Conservation (phyloP, 2,329 filamentous ascomycete genomes). For the Colletotrichum gloeosporioides region DNA sequence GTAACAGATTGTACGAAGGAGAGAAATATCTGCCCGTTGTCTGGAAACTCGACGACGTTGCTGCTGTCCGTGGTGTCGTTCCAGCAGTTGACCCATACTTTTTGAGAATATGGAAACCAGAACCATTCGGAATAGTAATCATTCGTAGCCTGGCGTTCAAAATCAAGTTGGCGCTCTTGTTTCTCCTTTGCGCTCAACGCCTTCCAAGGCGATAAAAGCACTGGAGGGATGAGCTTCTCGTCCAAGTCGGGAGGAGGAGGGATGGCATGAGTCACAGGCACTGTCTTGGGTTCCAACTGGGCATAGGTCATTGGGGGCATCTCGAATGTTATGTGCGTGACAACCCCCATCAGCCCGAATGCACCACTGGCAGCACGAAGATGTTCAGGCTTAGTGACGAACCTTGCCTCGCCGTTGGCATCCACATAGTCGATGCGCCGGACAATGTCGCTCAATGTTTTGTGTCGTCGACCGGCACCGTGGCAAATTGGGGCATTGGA, state of each 20-base stretch:
- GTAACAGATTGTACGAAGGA: conserved; percentile 29
- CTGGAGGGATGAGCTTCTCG: conserved; percentile 38
- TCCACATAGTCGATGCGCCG: conserved; percentile 53
- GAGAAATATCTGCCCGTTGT: conserved; percentile 35
- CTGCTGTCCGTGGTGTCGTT: conserved; percentile 37
- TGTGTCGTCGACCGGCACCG: conserved; percentile 47
- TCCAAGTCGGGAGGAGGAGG: conserved; percentile 40
- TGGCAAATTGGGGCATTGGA: conserved; percentile 52
- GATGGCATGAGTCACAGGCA: conserved; percentile 45
- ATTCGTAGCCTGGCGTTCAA: conserved; percentile 40
- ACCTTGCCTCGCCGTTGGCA: conserved; percentile 44
- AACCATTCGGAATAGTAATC: conserved; percentile 56
- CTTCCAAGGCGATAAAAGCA: conserved; percentile 33
- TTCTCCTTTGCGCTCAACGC: conserved; percentile 35
- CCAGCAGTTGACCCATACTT: conserved; percentile 31
- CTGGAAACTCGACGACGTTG: conserved; percentile 41
- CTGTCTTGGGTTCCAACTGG: conserved; percentile 47
- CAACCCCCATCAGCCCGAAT: conserved; percentile 52
- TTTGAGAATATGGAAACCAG: conserved; percentile 52
- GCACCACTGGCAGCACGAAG: conserved; percentile 48
- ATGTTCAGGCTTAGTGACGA: conserved; percentile 40
- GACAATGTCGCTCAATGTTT: conserved; percentile 47
- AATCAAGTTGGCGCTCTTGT: conserved; percentile 37
- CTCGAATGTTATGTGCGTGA: conserved; percentile 54
- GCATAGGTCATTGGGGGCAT: conserved; percentile 53